phyloP scores from a whole-genome alignment of 2,329 filamentous ascomycete species.

The Phyllosticta citriasiana region DNA sequence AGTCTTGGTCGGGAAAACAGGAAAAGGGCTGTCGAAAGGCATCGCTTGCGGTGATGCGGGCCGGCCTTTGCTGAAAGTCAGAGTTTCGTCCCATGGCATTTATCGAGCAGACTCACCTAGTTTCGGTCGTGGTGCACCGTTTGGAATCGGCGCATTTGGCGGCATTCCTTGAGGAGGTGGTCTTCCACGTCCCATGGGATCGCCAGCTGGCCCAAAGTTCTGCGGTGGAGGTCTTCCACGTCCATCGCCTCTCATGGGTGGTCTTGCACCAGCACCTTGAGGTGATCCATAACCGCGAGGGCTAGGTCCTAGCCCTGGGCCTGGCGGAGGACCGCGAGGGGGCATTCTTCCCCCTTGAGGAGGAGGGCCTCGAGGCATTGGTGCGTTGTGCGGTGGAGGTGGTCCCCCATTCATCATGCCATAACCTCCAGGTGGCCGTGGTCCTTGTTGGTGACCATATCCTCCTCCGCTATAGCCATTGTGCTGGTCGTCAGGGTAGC shows the following conservation, averaged over 20 bases:
- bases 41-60: slow-evolving; percentile 18
- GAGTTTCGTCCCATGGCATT: background rate
- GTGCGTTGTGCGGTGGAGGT: slow-evolving; percentile 11
- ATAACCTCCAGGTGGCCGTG: slow-evolving; percentile 14
- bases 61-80: slow-evolving; percentile 15
- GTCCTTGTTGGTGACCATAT: slow-evolving; percentile 19
- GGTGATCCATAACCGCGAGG: slow-evolving; percentile 4
- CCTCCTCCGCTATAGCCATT: slow-evolving; percentile 3
- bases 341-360: background rate
- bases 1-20: slow-evolving; percentile 30
- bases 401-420: slow-evolving; percentile 14
- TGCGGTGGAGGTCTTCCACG: slow-evolving; percentile 1
- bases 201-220: slow-evolving; percentile 2
- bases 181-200: slow-evolving; percentile 7
- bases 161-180: slow-evolving; percentile 2
- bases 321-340: background rate
- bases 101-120: slow-evolving; percentile 1
- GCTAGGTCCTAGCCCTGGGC: background rate
- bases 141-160: background rate
- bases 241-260: background rate
- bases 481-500: slow-evolving; percentile 22
- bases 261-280: background rate
- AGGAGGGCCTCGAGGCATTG: slow-evolving; percentile 1
- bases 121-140: slow-evolving; percentile 9
- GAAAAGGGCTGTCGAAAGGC: slow-evolving; percentile 38